These are phyloP conservation scores for Ceratocystis eucalypticola DNA, from an alignment of 2,329 filamentous ascomycete species.

Conservation along the genomic window DNA sequence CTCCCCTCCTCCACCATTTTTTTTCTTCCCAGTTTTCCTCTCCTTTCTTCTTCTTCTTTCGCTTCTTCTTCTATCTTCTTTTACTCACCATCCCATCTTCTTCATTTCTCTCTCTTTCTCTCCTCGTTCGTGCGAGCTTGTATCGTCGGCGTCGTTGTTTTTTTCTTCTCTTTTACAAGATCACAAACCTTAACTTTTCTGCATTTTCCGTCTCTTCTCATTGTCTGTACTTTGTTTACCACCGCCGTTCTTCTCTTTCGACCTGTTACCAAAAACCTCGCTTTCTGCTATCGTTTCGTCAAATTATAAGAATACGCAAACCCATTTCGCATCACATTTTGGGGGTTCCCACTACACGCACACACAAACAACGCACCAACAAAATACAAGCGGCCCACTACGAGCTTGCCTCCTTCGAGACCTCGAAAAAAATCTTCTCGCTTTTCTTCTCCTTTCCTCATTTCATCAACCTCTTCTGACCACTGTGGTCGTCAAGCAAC, in stretches of 20 bases:
- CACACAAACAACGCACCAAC: constrained; percentile 10
- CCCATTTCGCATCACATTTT: constrained; percentile 4
- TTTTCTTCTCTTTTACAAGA: constrained; percentile 23
- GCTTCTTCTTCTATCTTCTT: constrained; percentile 25
- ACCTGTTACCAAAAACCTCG: constrained; percentile 6
- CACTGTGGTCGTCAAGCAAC: background rate
- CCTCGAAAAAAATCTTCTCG: background rate
- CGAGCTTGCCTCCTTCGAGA: constrained; percentile 12
- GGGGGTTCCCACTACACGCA: constrained; percentile 6
- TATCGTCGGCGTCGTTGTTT: constrained; percentile 25
- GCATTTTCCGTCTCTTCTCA: constrained; percentile 19
- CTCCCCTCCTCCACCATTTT: constrained; percentile 25
- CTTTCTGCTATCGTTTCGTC: constrained; percentile 13
- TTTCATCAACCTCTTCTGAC: constrained; percentile 9
- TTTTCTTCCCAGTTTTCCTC: constrained; percentile 20
- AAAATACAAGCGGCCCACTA: constrained; percentile 12
- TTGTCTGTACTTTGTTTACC: constrained; percentile 20
- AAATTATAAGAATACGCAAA: constrained; percentile 12
- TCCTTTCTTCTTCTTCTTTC: constrained; percentile 25
- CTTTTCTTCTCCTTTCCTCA: constrained; percentile 14
- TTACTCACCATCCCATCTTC: constrained; percentile 26
- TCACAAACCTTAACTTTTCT: constrained; percentile 20
- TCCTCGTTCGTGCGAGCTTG: constrained; percentile 24
- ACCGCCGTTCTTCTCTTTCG: constrained; percentile 19
- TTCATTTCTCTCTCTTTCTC: constrained; percentile 25